Evolutionary conservation across 2,329 filamentous ascomycete genomes (phyloP), one percentile per base, ranked within the genome.

Genomic region (Fusarium foetens): DNA sequence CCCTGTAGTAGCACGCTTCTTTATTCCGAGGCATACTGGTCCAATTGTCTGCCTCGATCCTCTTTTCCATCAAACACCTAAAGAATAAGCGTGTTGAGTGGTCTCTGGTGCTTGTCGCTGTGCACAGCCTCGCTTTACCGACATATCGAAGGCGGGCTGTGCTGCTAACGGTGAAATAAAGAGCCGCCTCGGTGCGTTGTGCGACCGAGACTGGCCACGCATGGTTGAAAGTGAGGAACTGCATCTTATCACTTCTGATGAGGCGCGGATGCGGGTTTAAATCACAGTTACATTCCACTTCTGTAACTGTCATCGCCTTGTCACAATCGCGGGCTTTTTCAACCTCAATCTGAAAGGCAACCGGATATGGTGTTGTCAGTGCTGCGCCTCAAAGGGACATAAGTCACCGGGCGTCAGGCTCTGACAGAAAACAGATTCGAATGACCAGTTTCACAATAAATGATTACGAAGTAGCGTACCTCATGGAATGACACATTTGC

Each of bases 331-430:
- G 23, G 49, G n/a, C n/a, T 11, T 66, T 60, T 65, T 65, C 58
- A 70, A 66, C 59, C 53, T 66, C 48, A 49, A 41, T 42, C 41
- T 36, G 33, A 42, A 66, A 66, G 66, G 65, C 66, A 39, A 43
- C 29, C 49, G 21, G 33, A 66, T 55, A 31, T 35, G 25, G 23
- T n/a, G 38, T 51, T 51, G 46, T 41, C 12, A 25, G 52, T 66
- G 55, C 70, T 73, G 61, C 57, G 70, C 70, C 70, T 55, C 67
- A 14, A 19, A 33, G 35, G 19, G 27, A 53, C 60, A 70, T 64
- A 62, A 53, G 8, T 46, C 25, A 17, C 25, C 70, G 66, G 60
- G 70, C 70, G 66, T 62, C 51, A 63, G 60, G 61, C 61, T 66
- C 52, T 57, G 23, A 31, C 27, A 27, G 29, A 35, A 42, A 35